Base-by-base conservation (phyloP, 1,284 basidiomycete species). In the Cystobasidium sp. region DNA sequence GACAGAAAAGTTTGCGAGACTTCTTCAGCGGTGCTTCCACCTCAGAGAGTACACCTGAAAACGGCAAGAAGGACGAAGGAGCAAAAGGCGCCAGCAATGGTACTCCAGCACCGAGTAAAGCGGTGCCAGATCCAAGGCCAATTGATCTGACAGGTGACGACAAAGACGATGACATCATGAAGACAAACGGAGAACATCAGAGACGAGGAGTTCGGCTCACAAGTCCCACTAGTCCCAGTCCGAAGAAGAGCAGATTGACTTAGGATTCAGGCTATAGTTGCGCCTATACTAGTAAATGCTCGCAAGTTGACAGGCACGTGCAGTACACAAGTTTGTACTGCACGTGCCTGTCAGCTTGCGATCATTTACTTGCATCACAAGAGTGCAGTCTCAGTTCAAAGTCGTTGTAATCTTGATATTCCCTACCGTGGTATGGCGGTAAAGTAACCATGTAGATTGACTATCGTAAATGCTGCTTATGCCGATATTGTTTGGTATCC, bases 121-220 rank as follows among this genome's bases (percentile, higher is more conserved):
- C 47, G 0, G 61, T 71, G 3, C 69, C 69, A 8, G 61, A 71
- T 65, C 41, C 43, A 3, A 65, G 44, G 39, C 44, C 58, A 20
- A 62, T 73, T 18, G 70, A 73, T 59, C 62, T 73, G 4, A 73
- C 70, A 6, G 52, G 62, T 12, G 70, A 73, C 22, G 70, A 73
- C 43, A 47, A 68, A 24, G 53, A 56, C 31, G 63, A 73, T 22
- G 31, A 31, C 31, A 31, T 46, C 20, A 39, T 49, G 31, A 70
- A 70, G 39, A 70, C 68, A 12, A 70, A 70, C 39, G 68, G 68
- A 14, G 70, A 61, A 63, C 49, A 65, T 37, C 56, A 61, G 63
- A 65, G 62, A 51, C 56, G 70, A 9, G 63, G 70, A 0, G 53
- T 73, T 5, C 43, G 70, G 14, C 49, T 73, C 4, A 73, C 63